A percentile compares a stretch with the other conserved stretches of the same genome.
These are phyloP conservation scores for Cercospora sesami DNA, from an alignment of 2,329 filamentous ascomycete genomes.

Conservation along the genomic window DNA sequence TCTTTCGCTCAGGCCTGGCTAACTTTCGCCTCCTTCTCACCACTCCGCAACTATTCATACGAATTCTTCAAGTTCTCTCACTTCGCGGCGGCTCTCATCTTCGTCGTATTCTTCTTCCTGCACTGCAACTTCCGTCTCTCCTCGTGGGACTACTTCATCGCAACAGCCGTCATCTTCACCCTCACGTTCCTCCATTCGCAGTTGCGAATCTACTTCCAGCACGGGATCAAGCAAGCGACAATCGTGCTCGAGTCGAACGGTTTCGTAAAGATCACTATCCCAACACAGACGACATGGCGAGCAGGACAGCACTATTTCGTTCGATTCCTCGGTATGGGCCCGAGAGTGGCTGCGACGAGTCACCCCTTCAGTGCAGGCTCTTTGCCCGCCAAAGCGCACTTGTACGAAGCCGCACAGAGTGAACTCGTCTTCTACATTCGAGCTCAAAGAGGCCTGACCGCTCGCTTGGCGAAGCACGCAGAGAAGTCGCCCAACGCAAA, in stretches of 20 bases:
- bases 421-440: constrained; percentile 58
- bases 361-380: constrained; percentile 61
- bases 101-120: constrained; percentile 61
- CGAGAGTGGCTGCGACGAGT: constrained; percentile 46
- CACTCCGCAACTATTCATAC: constrained; percentile 57
- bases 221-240: constrained; percentile 51
- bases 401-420: constrained; percentile 26
- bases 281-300: constrained; percentile 49
- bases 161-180: constrained; percentile 54
- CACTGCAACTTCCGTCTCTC: constrained; percentile 59
- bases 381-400: constrained; percentile 38
- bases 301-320: constrained; percentile 59
- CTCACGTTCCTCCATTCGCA: constrained; percentile 50
- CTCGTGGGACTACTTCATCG: constrained; percentile 62
- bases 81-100: constrained; percentile 54
- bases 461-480: constrained; percentile 42
- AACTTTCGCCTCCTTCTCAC: constrained; percentile 56
- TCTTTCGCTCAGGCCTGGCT: constrained; percentile 34
- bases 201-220: constrained; percentile 51
- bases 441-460: constrained; percentile 53
- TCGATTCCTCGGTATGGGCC: constrained; percentile 51
- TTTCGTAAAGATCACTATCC: constrained; percentile 48
- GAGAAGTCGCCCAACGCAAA: constrained; percentile 38
- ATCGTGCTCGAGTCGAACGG: constrained; percentile 45
- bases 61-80: constrained; percentile 64